Conservation (phyloP, 352 stramenopile species). For the Lagenidium sp. region DNA sequence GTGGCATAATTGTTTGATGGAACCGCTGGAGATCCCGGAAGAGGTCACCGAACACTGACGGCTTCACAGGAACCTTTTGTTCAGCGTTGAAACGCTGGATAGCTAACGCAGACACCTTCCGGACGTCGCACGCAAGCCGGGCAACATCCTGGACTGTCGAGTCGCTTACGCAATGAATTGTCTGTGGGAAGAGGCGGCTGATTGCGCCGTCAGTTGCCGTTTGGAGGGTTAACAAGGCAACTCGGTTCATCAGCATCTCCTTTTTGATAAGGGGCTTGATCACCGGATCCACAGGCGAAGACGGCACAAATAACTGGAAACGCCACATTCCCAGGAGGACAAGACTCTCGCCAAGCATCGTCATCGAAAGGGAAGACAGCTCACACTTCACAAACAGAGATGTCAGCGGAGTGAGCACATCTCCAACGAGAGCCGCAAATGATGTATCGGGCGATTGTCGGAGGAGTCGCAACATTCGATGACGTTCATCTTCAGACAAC, state of each 20-base stretch:
- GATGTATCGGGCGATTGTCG: conserved; percentile 23
- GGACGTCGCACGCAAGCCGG: conserved; percentile 7
- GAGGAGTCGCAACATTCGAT: conserved; percentile 18
- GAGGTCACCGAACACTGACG: conserved; percentile 47
- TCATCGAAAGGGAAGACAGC: conserved; percentile 2
- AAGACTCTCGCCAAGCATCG: conserved; percentile 59
- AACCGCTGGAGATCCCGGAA: conserved; percentile 72
- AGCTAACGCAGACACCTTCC: conserved; percentile 13
- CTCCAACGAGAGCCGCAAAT: conserved; percentile 23
- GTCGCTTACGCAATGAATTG: too few relatives aligned
- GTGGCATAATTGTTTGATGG: conserved; percentile 61
- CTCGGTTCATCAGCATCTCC: conserved; percentile 82
- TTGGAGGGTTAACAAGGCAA: conserved; percentile 67
- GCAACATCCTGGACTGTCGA: too few relatives aligned
- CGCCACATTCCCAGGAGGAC: conserved; percentile 90
- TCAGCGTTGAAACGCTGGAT: conserved; percentile 20
- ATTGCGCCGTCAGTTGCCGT: conserved; percentile 48
- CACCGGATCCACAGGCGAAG: conserved; percentile 94
- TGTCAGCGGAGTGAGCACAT: conserved; percentile 19
- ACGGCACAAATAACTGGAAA: conserved; percentile 90
- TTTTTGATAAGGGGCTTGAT: conserved; percentile 93
- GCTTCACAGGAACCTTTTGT: background rate
- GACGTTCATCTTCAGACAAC: conserved; percentile 57
- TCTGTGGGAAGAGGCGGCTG: conserved; percentile 32
- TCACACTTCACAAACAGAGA: conserved; percentile 1